Base-by-base conservation (phyloP, 2,329 filamentous ascomycete species). In the Neobulgaria alba region DNA sequence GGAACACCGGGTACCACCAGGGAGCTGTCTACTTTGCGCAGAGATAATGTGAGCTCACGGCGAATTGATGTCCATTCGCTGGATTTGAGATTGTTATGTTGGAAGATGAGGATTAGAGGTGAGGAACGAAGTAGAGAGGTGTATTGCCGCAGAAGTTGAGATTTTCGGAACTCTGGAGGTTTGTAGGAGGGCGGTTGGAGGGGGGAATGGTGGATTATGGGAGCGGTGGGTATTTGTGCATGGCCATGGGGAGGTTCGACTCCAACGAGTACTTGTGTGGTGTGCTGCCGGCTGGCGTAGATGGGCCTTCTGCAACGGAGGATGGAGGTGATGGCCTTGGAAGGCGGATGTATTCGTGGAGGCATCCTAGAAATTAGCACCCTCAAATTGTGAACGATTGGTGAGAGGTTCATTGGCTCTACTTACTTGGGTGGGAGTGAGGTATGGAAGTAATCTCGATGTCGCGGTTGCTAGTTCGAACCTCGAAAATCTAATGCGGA, bases 121-220 rank as follows among this genome's bases (percentile, higher is more conserved):
- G 79, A 76, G n/a, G 79, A 82, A 44, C 76, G 77, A 39, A 86
- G 71, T 38, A 85, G 66, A 32, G 82, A 85, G 44, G 82, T 75
- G 63, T 86, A 86, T 63, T 82, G 75, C 26, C 82, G 73, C 51
- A 83, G 76, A 15, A 96, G 73, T 65, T 98, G 92, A 12, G 88
- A 82, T 67, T 96, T 95, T 61, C 90, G 83, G 57, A 82, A 82
- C 60, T 94, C 84, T 34, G 89, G 77, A 15, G 81, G 83, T 60
- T 90, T 85, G 61, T 93, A 83, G 40, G 85, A 94, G 3, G 86
- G 87, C 2, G 89, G 90, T 63, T 95, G 88, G 1, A 79, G 82
- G 0, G 79, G 59, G 15, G 31, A 14, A 33, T 15, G 10, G 15
- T 33, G 31, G 14, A 33, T 9, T 10, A 14, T 30, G 4, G 67